Conservation (phyloP, 2,329 filamentous ascomycete species). For the Pseudogymnoascus verrucosus region DNA sequence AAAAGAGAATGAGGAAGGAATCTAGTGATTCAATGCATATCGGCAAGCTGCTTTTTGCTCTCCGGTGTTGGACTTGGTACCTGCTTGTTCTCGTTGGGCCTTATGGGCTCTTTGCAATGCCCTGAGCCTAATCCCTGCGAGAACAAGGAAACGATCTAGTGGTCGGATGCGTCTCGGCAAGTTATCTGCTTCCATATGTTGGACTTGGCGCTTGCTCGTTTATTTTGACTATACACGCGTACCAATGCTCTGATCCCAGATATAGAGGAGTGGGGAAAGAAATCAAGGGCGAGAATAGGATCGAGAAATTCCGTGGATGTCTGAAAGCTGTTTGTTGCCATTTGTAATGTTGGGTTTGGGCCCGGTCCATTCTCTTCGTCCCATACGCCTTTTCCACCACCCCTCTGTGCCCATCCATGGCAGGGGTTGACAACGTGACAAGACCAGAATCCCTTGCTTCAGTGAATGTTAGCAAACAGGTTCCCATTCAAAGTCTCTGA, state of each 20-base stretch:
- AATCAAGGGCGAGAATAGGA: not conserved
- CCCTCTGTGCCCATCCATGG: not conserved
- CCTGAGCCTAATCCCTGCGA: too few relatives aligned
- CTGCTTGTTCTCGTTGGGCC: not conserved
- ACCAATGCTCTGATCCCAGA: not conserved
- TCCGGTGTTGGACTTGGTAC: not conserved
- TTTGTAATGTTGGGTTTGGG: not conserved
- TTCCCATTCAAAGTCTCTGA: not conserved
- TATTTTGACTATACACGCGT: not conserved
- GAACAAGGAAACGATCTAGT: not conserved
- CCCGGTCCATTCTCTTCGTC: not conserved
- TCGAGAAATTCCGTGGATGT: not conserved
- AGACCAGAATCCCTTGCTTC: not conserved
- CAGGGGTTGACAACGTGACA: not conserved
- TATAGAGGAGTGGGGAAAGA: not conserved
- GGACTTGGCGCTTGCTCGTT: not conserved
- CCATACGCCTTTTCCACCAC: not conserved
- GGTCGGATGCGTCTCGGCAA: not conserved
- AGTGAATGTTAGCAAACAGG: not conserved
- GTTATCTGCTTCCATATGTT: not conserved
- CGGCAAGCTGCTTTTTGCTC: not conserved
- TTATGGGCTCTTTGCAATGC: not conserved
- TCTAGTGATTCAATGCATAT: not conserved
- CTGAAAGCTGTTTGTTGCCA: not conserved
- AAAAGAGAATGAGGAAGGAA: not conserved